Evolutionary conservation across 2,329 filamentous ascomycete species (phyloP).

Genomic region (Apiospora marii): DNA sequence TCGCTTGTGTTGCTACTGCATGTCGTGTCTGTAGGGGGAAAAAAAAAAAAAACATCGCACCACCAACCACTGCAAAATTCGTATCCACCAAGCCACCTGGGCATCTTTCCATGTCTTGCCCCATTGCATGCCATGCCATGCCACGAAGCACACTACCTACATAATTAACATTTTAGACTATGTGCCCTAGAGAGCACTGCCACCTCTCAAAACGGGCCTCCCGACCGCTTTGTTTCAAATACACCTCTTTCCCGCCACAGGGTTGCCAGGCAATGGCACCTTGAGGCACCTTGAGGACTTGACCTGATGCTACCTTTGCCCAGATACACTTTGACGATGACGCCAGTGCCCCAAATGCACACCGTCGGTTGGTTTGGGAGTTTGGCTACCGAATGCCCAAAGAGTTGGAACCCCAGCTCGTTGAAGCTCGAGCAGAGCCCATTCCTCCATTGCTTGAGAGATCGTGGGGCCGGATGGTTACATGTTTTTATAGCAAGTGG

Average conservation of each 20-base stretch:
- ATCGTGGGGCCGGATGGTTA: slow-evolving; percentile 4
- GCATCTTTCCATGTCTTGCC: neutral
- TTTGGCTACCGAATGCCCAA: neutral
- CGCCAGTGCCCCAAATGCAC: neutral
- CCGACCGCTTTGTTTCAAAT: slow-evolving; percentile 9
- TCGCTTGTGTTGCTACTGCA: neutral
- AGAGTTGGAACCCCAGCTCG: neutral
- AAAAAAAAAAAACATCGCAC: neutral
- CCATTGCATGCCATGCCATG: neutral
- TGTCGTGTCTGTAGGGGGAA: neutral
- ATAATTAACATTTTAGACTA: neutral
- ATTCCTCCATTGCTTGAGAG: neutral
- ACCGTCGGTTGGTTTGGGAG: neutral
- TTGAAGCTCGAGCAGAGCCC: neutral
- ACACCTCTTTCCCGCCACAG: neutral
- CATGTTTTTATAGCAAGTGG: slow-evolving; percentile 19
- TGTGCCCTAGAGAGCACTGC: neutral
- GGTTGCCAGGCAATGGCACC: neutral
- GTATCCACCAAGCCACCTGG: slow-evolving; percentile 6
- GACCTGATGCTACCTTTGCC: neutral
- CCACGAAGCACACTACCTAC: neutral
- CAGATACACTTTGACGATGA: neutral
- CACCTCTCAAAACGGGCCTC: neutral
- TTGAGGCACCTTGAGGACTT: neutral
- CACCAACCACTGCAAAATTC: neutral